Conservation (phyloP, 2,329 filamentous ascomycete species). For the Diaporthe velutina region DNA sequence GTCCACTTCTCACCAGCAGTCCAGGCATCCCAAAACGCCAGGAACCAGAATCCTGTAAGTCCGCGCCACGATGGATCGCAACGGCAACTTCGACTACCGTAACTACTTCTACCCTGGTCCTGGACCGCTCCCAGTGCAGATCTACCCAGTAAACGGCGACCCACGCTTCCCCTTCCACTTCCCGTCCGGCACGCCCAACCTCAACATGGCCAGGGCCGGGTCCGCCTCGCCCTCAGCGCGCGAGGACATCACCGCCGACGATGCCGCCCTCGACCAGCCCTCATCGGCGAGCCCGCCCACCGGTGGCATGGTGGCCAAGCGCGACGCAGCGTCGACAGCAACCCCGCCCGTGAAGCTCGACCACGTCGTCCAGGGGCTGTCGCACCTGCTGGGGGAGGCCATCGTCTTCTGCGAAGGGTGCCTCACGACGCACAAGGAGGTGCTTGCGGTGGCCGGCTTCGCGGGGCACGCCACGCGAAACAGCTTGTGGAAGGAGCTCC, state of each 20-base stretch:
- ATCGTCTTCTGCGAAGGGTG: conserved; percentile 24
- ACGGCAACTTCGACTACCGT: conserved; percentile 22
- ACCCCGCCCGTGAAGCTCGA: conserved; percentile 18
- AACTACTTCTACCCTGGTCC: conserved; percentile 30
- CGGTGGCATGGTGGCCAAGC: neutral
- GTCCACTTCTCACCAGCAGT: neutral
- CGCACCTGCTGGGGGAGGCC: conserved; percentile 30
- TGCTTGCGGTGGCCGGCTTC: conserved; percentile 51
- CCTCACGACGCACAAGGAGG: conserved; percentile 51
- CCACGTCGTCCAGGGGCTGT: conserved; percentile 20
- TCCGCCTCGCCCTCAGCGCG: neutral
- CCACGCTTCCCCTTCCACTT: conserved; percentile 28
- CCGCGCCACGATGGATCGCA: conserved; percentile 16
- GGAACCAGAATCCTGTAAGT: too few relatives aligned
- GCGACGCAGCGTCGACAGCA: neutral
- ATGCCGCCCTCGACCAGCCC: neutral
- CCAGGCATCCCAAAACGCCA: neutral
- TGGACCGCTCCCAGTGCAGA: conserved; percentile 7
- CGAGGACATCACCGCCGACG: conserved; percentile 1
- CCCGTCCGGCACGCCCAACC: neutral
- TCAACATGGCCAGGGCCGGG: neutral
- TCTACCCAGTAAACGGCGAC: conserved; percentile 21
- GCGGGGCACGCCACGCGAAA: conserved; percentile 33
- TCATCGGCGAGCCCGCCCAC: neutral
- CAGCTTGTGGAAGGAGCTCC: conserved; percentile 33